phyloP scores from a whole-genome alignment of 192 early-diverging fungal genomes.

The Allomyces arbusculus region DNA sequence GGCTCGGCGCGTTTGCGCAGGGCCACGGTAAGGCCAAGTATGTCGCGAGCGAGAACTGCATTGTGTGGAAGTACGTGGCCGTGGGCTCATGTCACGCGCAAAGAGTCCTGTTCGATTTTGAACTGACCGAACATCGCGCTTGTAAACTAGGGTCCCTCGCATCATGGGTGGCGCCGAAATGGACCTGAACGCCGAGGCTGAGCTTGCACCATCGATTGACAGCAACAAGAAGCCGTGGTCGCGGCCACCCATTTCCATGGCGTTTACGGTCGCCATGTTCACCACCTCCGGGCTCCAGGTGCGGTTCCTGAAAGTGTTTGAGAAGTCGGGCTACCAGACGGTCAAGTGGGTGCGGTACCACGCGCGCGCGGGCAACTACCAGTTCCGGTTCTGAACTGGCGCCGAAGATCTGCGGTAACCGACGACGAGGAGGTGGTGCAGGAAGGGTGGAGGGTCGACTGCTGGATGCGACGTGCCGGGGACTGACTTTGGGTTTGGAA shows the following conservation, averaged over 20 bases:
- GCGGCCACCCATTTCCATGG: constrained; percentile 83
- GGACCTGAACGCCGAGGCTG: constrained; percentile 59
- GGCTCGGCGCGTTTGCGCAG: constrained; percentile 35
- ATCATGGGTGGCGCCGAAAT: constrained; percentile 83
- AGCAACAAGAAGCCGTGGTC: constrained; percentile 63
- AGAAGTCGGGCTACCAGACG: constrained; percentile 83
- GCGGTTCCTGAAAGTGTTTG: constrained; percentile 93
- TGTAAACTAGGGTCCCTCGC: constrained; percentile 47
- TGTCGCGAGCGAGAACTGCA: constrained; percentile 73
- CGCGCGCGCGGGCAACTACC: constrained; percentile 86
- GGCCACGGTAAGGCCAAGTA: constrained; percentile 78
- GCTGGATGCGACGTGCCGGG: too few species aligned
- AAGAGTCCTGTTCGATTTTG: not conserved
- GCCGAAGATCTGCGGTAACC: too few species aligned
- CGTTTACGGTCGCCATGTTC: constrained; percentile 81
- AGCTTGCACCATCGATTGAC: constrained; percentile 58
- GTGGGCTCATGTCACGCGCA: not conserved
- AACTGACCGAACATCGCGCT: constrained; percentile 4
- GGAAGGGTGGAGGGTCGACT: too few species aligned
- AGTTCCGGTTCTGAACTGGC: constrained; percentile 23
- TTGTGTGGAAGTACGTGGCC: constrained; percentile 78
- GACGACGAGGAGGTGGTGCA: too few species aligned
- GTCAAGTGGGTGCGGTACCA: constrained; percentile 99
- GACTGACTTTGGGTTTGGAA: too few species aligned
- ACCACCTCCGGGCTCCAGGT: constrained; percentile 90